Base-by-base conservation (phyloP, 495 filamentous ascomycete genomes). In the Penicillium mononematosum region DNA sequence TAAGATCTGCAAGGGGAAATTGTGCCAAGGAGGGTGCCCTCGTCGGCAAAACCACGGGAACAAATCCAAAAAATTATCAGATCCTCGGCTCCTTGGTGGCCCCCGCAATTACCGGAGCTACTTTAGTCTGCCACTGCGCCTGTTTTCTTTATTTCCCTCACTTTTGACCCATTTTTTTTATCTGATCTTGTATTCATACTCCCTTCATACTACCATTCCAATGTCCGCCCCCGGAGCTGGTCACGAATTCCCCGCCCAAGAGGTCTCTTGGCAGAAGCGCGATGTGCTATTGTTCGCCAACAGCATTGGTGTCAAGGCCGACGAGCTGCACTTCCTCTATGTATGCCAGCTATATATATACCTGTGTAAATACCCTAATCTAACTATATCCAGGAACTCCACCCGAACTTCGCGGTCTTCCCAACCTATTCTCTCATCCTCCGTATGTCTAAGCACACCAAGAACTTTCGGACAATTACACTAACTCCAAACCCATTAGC, bases 281-380 rank as follows among this genome's bases (percentile, higher is more conserved):
- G 91, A 96, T 78, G 82, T 85, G 24, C 78, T 96, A 61, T 83
- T 96, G 27, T 96, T 96, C 68, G 91, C 91, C 36, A 87, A 90
- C 72, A 90, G 86, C 73, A 92, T 96, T 66, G 91, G 92, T 17
- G 83, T 82, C 69, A 92, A 85, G 48, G 79, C 80, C n/a, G 85
- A 96, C 55, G 91, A 96, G 77, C 81, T 96, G 61, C 91, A 95
- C 62, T 96, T 95, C 68, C 85, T 95, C 71, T 96, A 91, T 58
- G 90, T 92, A 77, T 36, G 82, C 62, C 32, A 25, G n/a, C 17
- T 4, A 31, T 8, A 17, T 55, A 16, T 4, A 45, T 36, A 10
- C 31, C n/a, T 12, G n/a, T 8, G 14, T 16, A 42, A 16, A 24
- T 16, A 45, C 17, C 36, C 14, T 20, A 34, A n/a, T 31, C 59